Evolutionary conservation across 2,329 filamentous ascomycete species (phyloP), one percentile per base, ranked within the genome.

Genomic region (Fusarium sp.): DNA sequence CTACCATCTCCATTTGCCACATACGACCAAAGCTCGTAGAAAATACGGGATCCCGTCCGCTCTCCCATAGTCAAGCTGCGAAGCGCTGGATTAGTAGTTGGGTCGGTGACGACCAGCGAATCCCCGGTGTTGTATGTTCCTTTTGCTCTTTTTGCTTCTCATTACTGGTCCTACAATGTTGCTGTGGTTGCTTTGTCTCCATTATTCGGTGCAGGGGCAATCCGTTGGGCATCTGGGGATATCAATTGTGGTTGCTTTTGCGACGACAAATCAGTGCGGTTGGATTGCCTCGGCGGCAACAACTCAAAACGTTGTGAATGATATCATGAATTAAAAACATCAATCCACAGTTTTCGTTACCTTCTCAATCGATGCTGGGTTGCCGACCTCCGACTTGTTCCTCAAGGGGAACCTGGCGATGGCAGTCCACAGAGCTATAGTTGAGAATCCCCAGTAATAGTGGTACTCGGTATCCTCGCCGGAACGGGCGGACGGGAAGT

Each of bases 81-180:
- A 68, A 68, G 64, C 61, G 64, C 66, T 63, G 66, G 66, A 68
- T 64, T 68, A 68, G 64, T 68, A 68, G 59, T 55, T 68, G 58
- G 60, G 66, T 62, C 65, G 54, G 65, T 69, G 65, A 69, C 46
- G 66, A 65, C 54, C 62, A 68, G 66, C 64, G 55, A 69, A 69
- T 68, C 55, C 66, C 66, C 41, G 47, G 63, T 69, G 66, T 69
- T 69, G 56, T 63, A 63, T 69, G 62, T 66, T n/a, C 9, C 37
- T 61, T 63, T 61, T 62, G 27, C 27, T 11, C 27, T 23, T 23
- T 43, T 23, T 23, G 13, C 13, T 21, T 25, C 16, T 14, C 37
- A 10, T 37, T 11, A 4, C 2, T n/a, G 20, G 4, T 4, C n/a
- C 18, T 25, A 16, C 16, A 18, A 16, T 54, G 13, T 13, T 16